These are phyloP conservation scores for Canavalia ensiformis DNA, from an alignment of 306 rosid genomes.

Conservation along the genomic window DNA sequence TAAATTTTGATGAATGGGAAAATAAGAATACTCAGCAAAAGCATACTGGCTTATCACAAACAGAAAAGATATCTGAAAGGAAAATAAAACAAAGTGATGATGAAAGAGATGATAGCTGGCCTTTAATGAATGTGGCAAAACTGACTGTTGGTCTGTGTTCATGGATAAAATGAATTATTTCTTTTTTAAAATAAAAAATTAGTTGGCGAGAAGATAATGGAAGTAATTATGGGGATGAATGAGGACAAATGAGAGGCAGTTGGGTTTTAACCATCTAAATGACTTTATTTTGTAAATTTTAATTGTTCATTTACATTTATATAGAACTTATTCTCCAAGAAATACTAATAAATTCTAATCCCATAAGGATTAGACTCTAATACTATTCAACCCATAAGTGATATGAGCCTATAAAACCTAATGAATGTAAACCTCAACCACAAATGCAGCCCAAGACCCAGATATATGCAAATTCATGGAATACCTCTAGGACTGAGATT, in stretches of 20 bases:
- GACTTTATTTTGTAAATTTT: neutral
- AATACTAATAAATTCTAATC: slow-evolving; percentile 2
- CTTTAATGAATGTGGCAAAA: slow-evolving; percentile 38
- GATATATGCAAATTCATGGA: neutral
- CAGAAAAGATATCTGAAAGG: neutral
- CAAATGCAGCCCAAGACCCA: neutral
- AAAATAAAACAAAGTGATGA: slow-evolving; percentile 17
- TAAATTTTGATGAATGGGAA: slow-evolving; percentile 28
- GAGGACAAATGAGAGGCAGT: neutral
- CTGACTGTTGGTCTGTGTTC: neutral
- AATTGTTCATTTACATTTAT: neutral
- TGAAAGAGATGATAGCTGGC: slow-evolving; percentile 12
- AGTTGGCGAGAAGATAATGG: slow-evolving; percentile 1
- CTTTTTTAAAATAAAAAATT: neutral
- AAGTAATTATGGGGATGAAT: slow-evolving; percentile 26
- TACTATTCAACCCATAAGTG: slow-evolving; percentile 8
- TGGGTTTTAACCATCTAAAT: neutral
- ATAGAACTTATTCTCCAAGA: slow-evolving; percentile 13
- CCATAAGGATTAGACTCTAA: neutral
- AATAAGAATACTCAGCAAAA: neutral
- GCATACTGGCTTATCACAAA: neutral
- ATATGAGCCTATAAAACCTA: slow-evolving; percentile 8
- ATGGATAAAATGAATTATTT: neutral
- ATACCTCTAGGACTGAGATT: neutral
- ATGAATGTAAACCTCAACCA: neutral